Base-by-base conservation (phyloP, 768 basidiomycete genomes). In the Russula sp. region DNA sequence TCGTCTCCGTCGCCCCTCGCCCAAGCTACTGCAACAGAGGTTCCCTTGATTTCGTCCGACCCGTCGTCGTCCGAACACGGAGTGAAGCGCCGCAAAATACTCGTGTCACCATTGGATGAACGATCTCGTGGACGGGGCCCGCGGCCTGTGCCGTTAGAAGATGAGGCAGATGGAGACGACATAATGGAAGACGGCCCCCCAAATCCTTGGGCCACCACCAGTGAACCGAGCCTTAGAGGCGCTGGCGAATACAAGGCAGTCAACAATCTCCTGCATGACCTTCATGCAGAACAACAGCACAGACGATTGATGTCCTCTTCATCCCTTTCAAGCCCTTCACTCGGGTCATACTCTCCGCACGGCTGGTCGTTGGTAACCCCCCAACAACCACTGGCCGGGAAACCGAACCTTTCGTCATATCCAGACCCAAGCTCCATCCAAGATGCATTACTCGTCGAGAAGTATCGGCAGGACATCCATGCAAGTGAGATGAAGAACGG, bases 221-320 rank as follows among this genome's bases (percentile, higher is more conserved):
- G 11, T 9, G 75, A 42, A 22, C 49, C 22, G 5, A 36, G 46
- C 29, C n/a, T 47, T 25, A 36, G 50, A 35, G 20, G 43, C 35
- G 61, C 71, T 13, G 71, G 70, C 51, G 73, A 67, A 73, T 92
- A 91, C 74, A 79, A 80, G 69, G 74, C 76, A 36, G 75, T 81
- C 59, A 92, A 92, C 72, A 79, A 66, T 50, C 73, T 88, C 65
- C 80, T 92, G 41, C 83, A 86, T 59, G 83, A 90, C 67, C 70
- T 90, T 55, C 89, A 91, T 67, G 77, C 82, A 42, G 77, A 85
- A 25, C 79, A 87, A 65, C 82, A 86, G 57, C 85, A 88, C 68
- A 79, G 87, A 53, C 74, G 83, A 38, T 60, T 83, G 29, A 83
- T 76, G 41, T 63, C 65, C 14, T n/a, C 65, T 32, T 53, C 58